These are phyloP conservation scores for Marasmius fiardii DNA, from an alignment of 1,284 basidiomycete genomes.

Conservation along the genomic window DNA sequence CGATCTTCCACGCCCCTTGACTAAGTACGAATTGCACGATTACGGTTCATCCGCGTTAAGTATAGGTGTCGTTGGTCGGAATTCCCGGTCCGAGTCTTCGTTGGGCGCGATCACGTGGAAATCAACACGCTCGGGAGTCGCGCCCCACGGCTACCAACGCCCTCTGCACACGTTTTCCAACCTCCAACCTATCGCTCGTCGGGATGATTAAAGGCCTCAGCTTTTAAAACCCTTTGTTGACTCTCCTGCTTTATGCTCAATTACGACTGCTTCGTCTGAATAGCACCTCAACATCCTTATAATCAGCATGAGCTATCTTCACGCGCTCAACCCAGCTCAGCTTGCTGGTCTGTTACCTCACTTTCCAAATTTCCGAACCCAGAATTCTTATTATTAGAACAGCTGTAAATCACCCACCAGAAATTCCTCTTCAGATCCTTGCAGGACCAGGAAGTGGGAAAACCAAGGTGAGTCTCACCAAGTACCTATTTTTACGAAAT, in stretches of 20 bases:
- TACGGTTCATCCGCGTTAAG: too few relatives aligned
- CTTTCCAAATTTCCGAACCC: background rate
- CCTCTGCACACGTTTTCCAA: too few relatives aligned
- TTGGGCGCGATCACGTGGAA: too few relatives aligned
- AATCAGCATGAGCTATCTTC: background rate
- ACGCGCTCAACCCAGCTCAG: slow-evolving; percentile 11
- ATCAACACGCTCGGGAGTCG: too few relatives aligned
- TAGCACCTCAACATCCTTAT: background rate
- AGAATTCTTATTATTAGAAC: slow-evolving; percentile 2
- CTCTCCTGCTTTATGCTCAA: background rate
- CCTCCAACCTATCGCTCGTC: too few relatives aligned
- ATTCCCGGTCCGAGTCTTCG: too few relatives aligned
- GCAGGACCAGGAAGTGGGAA: slow-evolving; percentile 85
- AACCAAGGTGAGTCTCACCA: slow-evolving; percentile 38
- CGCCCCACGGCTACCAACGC: too few relatives aligned
- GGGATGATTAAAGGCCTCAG: too few relatives aligned
- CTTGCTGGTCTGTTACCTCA: slow-evolving; percentile 8
- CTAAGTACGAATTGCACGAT: too few relatives aligned
- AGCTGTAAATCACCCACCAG: slow-evolving; percentile 69
- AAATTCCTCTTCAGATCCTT: slow-evolving; percentile 73
- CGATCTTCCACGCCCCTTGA: too few relatives aligned
- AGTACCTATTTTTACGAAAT: background rate
- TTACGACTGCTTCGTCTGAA: background rate
- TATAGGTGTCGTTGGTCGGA: too few relatives aligned
- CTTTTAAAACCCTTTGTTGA: background rate